Percentiles rank a stretch among this genome's conserved stretches.
These are phyloP conservation scores for Petrea volubilis DNA, from an alignment of 257 asterid genomes.

Conservation along the genomic window DNA sequence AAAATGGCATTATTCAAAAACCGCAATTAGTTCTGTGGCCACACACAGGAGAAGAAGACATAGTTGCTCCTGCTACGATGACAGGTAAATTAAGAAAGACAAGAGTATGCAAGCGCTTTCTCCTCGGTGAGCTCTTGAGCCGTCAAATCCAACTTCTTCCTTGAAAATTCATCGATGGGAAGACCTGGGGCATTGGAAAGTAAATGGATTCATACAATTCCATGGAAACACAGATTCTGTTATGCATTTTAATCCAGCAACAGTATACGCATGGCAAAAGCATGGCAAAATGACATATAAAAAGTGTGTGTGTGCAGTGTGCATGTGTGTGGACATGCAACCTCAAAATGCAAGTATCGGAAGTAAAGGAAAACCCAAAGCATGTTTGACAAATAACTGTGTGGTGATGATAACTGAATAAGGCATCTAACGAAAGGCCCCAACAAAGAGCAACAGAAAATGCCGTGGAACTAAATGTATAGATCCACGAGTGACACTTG, in stretches of 20 bases:
- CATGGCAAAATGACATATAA: too few relatives aligned
- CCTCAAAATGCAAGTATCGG: too few relatives aligned
- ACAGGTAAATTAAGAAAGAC: conserved; percentile 46
- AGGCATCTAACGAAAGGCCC: neutral
- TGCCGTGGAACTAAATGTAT: neutral
- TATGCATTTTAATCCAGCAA: neutral
- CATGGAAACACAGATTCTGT: neutral
- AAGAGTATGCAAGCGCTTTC: conserved; percentile 74
- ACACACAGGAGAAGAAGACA: neutral
- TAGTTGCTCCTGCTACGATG: neutral
- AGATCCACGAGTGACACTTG: neutral
- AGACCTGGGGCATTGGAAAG: conserved; percentile 43
- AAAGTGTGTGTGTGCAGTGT: too few relatives aligned
- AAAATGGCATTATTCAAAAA: conserved; percentile 8
- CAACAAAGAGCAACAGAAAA: neutral
- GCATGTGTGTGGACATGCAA: too few relatives aligned
- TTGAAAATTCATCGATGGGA: conserved; percentile 68
- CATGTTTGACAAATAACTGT: neutral
- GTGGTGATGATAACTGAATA: neutral
- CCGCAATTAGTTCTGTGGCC: neutral
- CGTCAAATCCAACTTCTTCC: conserved; percentile 73
- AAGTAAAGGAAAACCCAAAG: neutral
- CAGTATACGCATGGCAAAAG: too few relatives aligned
- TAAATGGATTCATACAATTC: too few relatives aligned
- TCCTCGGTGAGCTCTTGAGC: conserved; percentile 83